phyloP scores from a whole-genome alignment of 2,329 filamentous ascomycete genomes.

The Exophiala aquamarina region DNA sequence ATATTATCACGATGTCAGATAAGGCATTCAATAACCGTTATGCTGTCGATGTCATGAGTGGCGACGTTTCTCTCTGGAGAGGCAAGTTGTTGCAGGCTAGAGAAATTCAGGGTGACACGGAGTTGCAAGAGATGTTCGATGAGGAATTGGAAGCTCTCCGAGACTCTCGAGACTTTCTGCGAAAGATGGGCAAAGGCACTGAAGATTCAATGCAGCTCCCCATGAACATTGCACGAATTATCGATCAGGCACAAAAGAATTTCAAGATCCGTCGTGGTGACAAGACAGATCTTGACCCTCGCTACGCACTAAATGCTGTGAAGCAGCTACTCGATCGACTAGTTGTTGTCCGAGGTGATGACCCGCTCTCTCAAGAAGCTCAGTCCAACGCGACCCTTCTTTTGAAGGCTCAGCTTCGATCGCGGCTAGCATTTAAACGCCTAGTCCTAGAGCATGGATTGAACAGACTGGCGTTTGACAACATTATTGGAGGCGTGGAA shows the following conservation, averaged over 20 bases:
- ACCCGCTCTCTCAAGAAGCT: constrained; percentile 79
- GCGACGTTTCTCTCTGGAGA: constrained; percentile 59
- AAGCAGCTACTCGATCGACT: constrained; percentile 73
- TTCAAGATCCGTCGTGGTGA: constrained; percentile 86
- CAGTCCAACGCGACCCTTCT: constrained; percentile 85
- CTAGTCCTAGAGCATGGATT: constrained; percentile 82
- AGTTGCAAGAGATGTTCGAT: constrained; percentile 82
- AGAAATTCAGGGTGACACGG: constrained; percentile 83
- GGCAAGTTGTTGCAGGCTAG: constrained; percentile 82
- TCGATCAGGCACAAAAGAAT: constrained; percentile 83
- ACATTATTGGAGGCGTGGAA: constrained; percentile 87
- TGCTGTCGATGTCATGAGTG: constrained; percentile 82
- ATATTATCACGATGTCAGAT: constrained; percentile 79
- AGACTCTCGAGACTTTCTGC: constrained; percentile 73
- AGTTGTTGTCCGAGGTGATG: constrained; percentile 80
- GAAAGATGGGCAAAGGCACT: constrained; percentile 66
- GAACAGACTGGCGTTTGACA: constrained; percentile 88
- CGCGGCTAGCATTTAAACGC: constrained; percentile 87
- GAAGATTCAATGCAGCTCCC: constrained; percentile 71
- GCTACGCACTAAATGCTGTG: constrained; percentile 80
- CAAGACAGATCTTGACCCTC: constrained; percentile 85
- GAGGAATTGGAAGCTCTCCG: constrained; percentile 79
- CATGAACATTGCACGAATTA: constrained; percentile 85
- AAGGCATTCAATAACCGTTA: constrained; percentile 77
- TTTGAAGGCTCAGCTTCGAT: constrained; percentile 89